Evolutionary conservation across 306 rosid species (phyloP), one percentile per base, ranked within the genome.

Genomic region (Erythrophleum fordii): DNA sequence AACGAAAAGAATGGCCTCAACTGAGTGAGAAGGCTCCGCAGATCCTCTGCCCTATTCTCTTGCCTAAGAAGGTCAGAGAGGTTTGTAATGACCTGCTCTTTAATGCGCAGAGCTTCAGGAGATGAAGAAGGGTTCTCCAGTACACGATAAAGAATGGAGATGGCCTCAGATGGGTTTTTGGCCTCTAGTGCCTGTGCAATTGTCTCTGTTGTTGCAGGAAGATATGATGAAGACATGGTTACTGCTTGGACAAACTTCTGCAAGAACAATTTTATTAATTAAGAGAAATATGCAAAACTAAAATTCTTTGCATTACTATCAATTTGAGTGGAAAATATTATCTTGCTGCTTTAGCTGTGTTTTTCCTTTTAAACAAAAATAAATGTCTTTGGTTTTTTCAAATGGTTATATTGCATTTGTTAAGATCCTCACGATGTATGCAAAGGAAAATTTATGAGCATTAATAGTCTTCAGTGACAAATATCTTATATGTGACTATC

Each of bases 1-100:
- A 90, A 85, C 75, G 88, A 93, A 76, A 95, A 95, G 81, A 95
- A 93, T 73, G 99, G 97, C 92, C 99, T 93, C 85, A 93, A 78
- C 73, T 89, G 93, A 52, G 95, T 95, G 60, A 95, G 97, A 65
- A 95, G 99, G 76, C 92, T 87, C 9, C 97, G 86, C 62, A 95
- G 95, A 84, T 93, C 99, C 89, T 95, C 97, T 26, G 92, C 97
- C 82, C 95, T 90, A 78, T 84, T 88, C 84, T 95, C 99, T 77
- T 91, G 91, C 65, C 86, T 85, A 55, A 95, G 97, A 81, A 90
- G 92, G 77, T 95, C 90, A 0, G 97, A 84, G 25, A 95, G 91
- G 62, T 90, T 90, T 60, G 95, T 79, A 79, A 93, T 93, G 20
- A 97, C 95, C 67, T 86, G 94, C 85, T 95, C 99, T 82, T 93